Evolutionary conservation across 2,329 filamentous ascomycete genomes (phyloP), one percentile per base, ranked within the genome.

Genomic region (Onygenales sp.): DNA sequence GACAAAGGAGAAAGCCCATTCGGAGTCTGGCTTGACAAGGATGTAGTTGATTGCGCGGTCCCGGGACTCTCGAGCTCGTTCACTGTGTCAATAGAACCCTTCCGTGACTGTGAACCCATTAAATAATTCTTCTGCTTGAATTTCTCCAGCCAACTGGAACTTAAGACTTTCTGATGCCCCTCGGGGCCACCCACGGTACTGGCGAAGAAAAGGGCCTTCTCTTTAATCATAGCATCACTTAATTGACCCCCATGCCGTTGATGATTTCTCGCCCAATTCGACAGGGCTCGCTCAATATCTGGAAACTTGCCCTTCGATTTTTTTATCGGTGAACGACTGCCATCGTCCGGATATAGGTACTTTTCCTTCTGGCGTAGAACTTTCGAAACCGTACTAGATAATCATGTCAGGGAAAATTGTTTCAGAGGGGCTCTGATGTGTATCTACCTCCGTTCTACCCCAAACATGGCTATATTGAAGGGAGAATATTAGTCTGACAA

Each of bases 371-470:
- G 86, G 52, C 92, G 85, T 59, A 98, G 72, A 52, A 97, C 93
- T 68, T 98, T 98, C 52, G 93, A 98, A n/a, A 98, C 93, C 48
- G 93, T 98, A 74, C 93, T 98, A 69, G 53, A 63, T 49, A 59
- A 58, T 34, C 55, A 52, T 33, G 50, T 54, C 42, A 49, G 43
- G 37, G 39, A 44, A n/a, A 45, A 39, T 49, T 52, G 49, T 42
- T 58, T 58, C 58, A 21, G n/a, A 13, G 10, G 39, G 10, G 34
- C 7, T 33, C 36, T 43, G 10, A 43, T 40, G 52, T 74, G 69
- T 84, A 97, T 93, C 93, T 84, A 97, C 93, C 93, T 97, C 85
- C 93, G 78, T 74, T 98, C 93, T 51, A 98, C 93, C 37, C 91
- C 92, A 72, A 98, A 98, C 67, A 90, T 84, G 55, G 85, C 86